Conservation (phyloP, 805 yeast genomes). For the Suhomyces kilbournensis region DNA sequence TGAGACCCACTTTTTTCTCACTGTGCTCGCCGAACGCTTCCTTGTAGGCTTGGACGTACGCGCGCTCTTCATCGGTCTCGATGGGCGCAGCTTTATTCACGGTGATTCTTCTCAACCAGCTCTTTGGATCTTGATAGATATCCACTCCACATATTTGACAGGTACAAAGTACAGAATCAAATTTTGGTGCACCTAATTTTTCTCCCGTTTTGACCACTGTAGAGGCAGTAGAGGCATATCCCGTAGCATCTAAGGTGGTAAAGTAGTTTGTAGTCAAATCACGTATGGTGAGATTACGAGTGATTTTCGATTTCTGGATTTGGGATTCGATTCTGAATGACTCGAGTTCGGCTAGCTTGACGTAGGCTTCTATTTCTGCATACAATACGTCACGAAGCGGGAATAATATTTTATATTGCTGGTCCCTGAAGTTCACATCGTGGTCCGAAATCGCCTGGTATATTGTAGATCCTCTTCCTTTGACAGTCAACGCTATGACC, state of each 20-base stretch:
- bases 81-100: conserved; percentile 54
- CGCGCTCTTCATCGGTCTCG: conserved; percentile 36
- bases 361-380: conserved; percentile 63
- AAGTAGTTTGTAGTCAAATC: conserved; percentile 77
- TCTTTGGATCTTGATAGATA: conserved; percentile 55
- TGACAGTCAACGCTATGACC: conserved; percentile 74
- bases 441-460: conserved; percentile 50
- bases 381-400: conserved; percentile 76
- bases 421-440: conserved; percentile 22
- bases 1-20: conserved; percentile 12
- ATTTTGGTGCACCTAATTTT: conserved; percentile 56
- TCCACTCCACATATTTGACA: conserved; percentile 60
- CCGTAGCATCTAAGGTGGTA: conserved; percentile 60
- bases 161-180: conserved; percentile 11
- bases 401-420: conserved; percentile 47
- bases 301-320: conserved; percentile 35
- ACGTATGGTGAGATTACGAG: conserved; percentile 75
- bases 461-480: conserved; percentile 78
- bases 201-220: conserved; percentile 90
- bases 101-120: conserved; percentile 70
- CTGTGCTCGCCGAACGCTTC: conserved; percentile 2
- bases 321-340: conserved; percentile 22
- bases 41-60: conserved; percentile 20
- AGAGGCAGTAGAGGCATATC: conserved; percentile 84
- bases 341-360: conserved; percentile 38